Percentiles rank a stretch among this genome's conserved stretches.
Conservation (phyloP, 352 stramenopile genomes). For the Pythium plurisporium region DNA sequence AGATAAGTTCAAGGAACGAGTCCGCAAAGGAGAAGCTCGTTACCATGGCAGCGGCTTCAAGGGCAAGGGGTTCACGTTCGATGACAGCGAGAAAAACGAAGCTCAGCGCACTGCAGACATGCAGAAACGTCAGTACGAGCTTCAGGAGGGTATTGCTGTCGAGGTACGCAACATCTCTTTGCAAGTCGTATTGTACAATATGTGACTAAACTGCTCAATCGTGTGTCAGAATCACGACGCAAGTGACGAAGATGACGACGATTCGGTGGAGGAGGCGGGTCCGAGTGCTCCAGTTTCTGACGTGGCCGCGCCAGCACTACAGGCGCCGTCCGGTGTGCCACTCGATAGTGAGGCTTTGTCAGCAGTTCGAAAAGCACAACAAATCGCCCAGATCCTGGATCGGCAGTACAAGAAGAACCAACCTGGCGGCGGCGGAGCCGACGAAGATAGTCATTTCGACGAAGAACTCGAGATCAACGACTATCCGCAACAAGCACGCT, state of each 20-base stretch:
- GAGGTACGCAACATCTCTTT: too few relatives aligned
- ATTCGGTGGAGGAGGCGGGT: constrained; percentile 19
- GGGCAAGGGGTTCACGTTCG: constrained; percentile 98
- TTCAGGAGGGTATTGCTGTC: constrained; percentile 79
- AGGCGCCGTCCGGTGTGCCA: constrained; percentile 13
- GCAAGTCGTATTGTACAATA: too few relatives aligned
- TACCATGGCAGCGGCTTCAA: constrained; percentile 96
- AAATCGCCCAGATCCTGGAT: constrained; percentile 82
- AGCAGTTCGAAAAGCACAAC: constrained; percentile 77
- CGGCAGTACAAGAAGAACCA: constrained; percentile 66
- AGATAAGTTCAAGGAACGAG: constrained; percentile 92
- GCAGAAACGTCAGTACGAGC: constrained; percentile 88
- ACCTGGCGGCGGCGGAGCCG: constrained; percentile 25
- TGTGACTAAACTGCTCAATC: neutral
- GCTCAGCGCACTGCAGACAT: constrained; percentile 91
- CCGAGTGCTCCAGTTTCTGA: neutral
- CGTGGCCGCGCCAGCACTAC: constrained; percentile 1
- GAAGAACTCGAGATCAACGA: constrained; percentile 95
- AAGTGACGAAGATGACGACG: constrained; percentile 48
- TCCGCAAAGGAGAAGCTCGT: constrained; percentile 88
- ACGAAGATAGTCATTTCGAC: constrained; percentile 65
- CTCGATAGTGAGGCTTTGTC: constrained; percentile 60
- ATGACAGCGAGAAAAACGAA: constrained; percentile 96
- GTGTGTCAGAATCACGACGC: constrained; percentile 34
- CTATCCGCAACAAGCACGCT: constrained; percentile 89